phyloP scores from a whole-genome alignment of 177 flowering plant species.

The Vitis hybrid region DNA sequence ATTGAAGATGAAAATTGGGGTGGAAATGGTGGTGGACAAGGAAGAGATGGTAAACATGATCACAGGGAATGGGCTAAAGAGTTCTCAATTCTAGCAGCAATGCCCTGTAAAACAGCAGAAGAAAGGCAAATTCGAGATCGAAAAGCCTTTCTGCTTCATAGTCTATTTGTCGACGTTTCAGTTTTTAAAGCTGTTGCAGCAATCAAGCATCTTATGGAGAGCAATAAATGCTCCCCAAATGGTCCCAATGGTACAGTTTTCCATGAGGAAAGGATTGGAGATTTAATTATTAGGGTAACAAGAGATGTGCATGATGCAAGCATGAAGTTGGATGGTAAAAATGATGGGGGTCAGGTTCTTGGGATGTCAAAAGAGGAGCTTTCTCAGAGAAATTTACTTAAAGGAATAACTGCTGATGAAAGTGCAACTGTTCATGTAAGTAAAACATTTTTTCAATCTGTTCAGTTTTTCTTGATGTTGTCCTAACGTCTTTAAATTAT shows the following conservation, averaged over 20 bases:
- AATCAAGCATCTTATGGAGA: conserved; percentile 44
- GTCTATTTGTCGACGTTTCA: conserved; percentile 85
- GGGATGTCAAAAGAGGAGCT: conserved; percentile 57
- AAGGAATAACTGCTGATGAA: conserved; percentile 96
- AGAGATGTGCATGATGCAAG: conserved; percentile 75
- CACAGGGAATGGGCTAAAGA: conserved; percentile 71
- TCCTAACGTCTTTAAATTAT: too few species aligned
- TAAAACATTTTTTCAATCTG: conserved; percentile 2
- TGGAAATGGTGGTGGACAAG: conserved; percentile 91
- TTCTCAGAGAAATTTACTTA: conserved; percentile 73
- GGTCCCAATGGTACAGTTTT: conserved; percentile 20
- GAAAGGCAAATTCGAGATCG: conserved; percentile 88
- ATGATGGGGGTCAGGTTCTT: conserved; percentile 65
- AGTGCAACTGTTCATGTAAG: conserved; percentile 90
- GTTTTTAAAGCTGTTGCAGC: conserved; percentile 76
- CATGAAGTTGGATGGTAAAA: conserved; percentile 61
- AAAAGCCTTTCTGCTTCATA: conserved; percentile 86
- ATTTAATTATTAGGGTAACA: conserved; percentile 56
- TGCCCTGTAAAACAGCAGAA: conserved; percentile 91
- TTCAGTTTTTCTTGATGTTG: background rate
- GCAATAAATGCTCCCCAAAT: conserved; percentile 20
- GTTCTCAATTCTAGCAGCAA: conserved; percentile 74
- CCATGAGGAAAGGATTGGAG: conserved; percentile 67
- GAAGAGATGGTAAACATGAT: conserved; percentile 71
- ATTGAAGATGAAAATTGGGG: conserved; percentile 92